Conservation (phyloP, 257 asterid genomes). For the Parsonsia alboflavescens region DNA sequence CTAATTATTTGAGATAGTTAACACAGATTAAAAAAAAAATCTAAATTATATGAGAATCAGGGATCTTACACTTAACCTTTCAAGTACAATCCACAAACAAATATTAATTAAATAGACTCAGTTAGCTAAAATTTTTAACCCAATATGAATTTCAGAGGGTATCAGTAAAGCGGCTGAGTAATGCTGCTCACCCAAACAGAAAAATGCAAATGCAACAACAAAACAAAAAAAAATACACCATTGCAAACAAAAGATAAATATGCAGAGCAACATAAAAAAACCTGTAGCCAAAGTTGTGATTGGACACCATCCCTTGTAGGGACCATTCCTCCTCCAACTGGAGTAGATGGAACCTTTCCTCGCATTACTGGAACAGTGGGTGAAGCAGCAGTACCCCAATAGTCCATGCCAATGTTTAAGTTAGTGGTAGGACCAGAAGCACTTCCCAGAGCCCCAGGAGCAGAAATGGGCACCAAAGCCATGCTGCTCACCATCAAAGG, state of each 20-base stretch:
- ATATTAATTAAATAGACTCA: neutral
- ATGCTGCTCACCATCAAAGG: constrained; percentile 43
- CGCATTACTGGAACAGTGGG: constrained; percentile 54
- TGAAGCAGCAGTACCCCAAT: constrained; percentile 63
- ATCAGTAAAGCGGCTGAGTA: neutral
- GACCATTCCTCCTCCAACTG: constrained; percentile 53
- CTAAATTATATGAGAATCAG: neutral
- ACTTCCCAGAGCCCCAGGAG: constrained; percentile 55
- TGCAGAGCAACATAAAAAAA: constrained; percentile 13
- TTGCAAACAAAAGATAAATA: neutral
- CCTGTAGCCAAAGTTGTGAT: constrained; percentile 77
- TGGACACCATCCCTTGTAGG: constrained; percentile 56
- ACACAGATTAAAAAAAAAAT: neutral
- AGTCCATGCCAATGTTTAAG: constrained; percentile 89
- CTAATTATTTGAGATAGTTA: neutral
- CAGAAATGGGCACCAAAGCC: constrained; percentile 45
- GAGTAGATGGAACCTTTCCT: constrained; percentile 57
- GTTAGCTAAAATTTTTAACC: neutral
- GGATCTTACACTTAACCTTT: neutral
- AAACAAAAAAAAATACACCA: neutral
- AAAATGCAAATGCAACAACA: neutral
- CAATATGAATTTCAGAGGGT: neutral
- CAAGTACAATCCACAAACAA: neutral
- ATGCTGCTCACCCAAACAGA: no score
- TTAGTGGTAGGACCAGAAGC: constrained; percentile 84